Base-by-base conservation (phyloP, 1,284 basidiomycete species). In the Cutaneotrichosporon sp. region DNA sequence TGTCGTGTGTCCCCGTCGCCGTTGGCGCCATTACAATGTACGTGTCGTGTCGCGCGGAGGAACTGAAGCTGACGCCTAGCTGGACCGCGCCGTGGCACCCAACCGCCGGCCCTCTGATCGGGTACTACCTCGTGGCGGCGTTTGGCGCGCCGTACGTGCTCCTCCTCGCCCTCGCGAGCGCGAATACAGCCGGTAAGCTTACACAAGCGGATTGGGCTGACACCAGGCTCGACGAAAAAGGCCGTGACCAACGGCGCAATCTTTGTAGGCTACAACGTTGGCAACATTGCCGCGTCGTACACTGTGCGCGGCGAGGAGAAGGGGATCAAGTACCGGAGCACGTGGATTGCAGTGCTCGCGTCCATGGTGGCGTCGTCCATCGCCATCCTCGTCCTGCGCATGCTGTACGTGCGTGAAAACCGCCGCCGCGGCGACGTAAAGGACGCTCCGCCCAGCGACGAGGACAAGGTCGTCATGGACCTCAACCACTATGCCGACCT, bases 141-240 rank as follows among this genome's bases (percentile, higher is more conserved):
- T 80, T 80, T 54, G 78, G 78, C 2, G 76, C 78, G 2, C 78
- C 78, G 5, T 79, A 76, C 51, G 78, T 78, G 21, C 64, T 77
- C 9, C 70, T 78, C 20, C 70, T 80, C 21, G 69, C 77, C 7
- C 61, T 77, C 4, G 72, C 74, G 4, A 67, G 74, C 2, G 69
- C 75, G 30, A 80, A 80, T 60, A 69, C 77, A 4, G 72, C 75
- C 1, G 79, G 54, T 55, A 37, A 55, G 46, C 50, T 23, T 14
- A n/a, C n/a, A n/a, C n/a, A n/a, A n/a, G 4, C n/a, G n/a, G 22
- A 15, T 21, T 21, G 10, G 10, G 40, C 53, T 46, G 26, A 49
- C 14, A 15, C 2, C 40, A 49, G 56, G 79, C 14, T 65, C 72
- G 0, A 79, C 79, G 12, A 80, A 80, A 60, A 77, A 78, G 58